A percentile compares a stretch with the other conserved stretches of the same genome.
These are phyloP conservation scores for Brassica juncea DNA, from an alignment of 345 rosid genomes.

Conservation along the genomic window DNA sequence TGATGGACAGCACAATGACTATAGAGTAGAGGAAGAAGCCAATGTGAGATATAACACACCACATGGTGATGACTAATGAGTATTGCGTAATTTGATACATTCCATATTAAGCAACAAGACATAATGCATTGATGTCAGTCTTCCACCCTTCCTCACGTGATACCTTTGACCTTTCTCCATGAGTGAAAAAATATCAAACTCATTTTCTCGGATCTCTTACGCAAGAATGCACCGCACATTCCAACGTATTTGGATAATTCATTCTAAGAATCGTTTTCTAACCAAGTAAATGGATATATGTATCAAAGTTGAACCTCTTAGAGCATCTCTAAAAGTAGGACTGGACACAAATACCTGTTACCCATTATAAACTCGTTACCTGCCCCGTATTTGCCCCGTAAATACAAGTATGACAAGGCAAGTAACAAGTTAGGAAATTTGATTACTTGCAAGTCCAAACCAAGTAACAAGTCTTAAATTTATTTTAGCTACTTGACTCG, in stretches of 20 bases:
- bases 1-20: constrained; percentile 27
- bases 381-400: no score
- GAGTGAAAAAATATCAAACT: constrained; percentile 15
- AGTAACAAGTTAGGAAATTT: no score
- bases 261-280: constrained; percentile 1
- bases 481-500: no score
- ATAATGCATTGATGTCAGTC: constrained; percentile 37
- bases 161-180: constrained; percentile 18
- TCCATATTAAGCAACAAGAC: constrained; percentile 36
- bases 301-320: not conserved
- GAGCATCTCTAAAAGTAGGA: no score
- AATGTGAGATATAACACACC: constrained; percentile 34
- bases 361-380: no score
- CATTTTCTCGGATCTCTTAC: constrained; percentile 16
- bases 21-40: constrained; percentile 32
- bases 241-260: not conserved
- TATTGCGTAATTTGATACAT: constrained; percentile 29
- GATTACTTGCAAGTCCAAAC: no score
- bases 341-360: no score
- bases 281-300: not conserved
- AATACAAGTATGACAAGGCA: no score
- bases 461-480: no score
- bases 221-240: constrained; percentile 18
- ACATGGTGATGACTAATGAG: constrained; percentile 37
- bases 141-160: constrained; percentile 38